Evolutionary conservation across 805 yeast genomes (phyloP).

Genomic region (Hanseniaspora lachancei): DNA sequence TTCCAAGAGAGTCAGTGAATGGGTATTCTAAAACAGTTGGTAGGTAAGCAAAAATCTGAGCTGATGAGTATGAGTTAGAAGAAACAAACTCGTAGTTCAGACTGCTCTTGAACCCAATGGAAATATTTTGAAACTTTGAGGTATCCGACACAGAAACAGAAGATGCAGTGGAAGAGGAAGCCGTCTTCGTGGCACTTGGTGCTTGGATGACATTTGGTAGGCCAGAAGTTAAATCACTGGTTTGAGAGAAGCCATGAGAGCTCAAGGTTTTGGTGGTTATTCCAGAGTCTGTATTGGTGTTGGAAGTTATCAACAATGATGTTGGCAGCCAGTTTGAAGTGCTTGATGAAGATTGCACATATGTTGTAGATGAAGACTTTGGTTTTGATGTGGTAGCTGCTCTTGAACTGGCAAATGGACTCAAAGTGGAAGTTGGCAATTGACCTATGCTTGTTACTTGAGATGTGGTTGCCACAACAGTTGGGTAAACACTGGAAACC

Average conservation of each 20-base stretch:
- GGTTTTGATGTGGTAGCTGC: constrained; percentile 20
- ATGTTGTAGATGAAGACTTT: constrained; percentile 19
- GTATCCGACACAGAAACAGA: constrained; percentile 21
- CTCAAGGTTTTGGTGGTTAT: neutral
- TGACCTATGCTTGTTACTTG: constrained; percentile 8
- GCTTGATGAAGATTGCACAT: constrained; percentile 23
- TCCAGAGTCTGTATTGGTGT: constrained; percentile 21
- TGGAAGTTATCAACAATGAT: constrained; percentile 23
- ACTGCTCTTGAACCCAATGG: constrained; percentile 45
- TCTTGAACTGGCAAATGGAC: constrained; percentile 12
- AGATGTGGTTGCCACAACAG: constrained; percentile 13
- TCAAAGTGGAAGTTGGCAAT: constrained; percentile 13
- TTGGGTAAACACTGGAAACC: neutral
- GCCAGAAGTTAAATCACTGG: constrained; percentile 24
- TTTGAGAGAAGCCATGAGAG: neutral
- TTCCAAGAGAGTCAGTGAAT: constrained; percentile 28
- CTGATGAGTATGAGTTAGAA: constrained; percentile 72
- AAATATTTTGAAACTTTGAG: constrained; percentile 21
- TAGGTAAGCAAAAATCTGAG: constrained; percentile 52
- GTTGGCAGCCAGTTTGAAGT: constrained; percentile 22
- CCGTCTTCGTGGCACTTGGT: constrained; percentile 11
- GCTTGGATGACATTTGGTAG: constrained; percentile 32
- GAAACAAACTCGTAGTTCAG: constrained; percentile 81
- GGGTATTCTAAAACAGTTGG: constrained; percentile 63
- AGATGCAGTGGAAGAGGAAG: neutral